Evolutionary conservation across 371 early-diverging fungal species (phyloP).

Genomic region (Thermomucor indicae-seudaticae): DNA sequence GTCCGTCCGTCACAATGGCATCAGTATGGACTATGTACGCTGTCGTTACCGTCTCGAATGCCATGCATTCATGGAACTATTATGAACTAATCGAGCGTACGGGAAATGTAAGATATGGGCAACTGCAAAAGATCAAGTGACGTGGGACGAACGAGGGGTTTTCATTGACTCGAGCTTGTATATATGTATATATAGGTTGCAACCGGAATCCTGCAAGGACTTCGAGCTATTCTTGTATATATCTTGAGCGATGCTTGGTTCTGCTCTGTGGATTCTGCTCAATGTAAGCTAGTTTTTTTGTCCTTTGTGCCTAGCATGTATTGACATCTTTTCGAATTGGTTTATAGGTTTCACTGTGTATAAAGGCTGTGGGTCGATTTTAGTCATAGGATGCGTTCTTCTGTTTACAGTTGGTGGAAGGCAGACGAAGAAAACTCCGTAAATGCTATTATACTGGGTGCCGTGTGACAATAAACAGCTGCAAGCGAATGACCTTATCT

Average conservation of each 20-base stretch:
- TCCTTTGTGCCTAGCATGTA: background rate
- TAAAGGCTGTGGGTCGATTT: conserved; percentile 41
- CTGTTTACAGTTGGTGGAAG: conserved; percentile 32
- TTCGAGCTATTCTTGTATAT: conserved; percentile 69
- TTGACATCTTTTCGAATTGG: background rate
- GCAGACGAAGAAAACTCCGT: conserved; percentile 1
- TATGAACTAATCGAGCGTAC: conserved; percentile 50
- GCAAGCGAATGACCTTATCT: too few species aligned
- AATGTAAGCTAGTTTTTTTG: conserved; percentile 50
- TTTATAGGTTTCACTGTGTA: conserved; percentile 38
- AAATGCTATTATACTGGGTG: too few species aligned
- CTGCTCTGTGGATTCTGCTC: conserved; percentile 55
- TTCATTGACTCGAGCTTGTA: background rate
- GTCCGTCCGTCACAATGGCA: conserved; percentile 6
- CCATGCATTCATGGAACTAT: conserved; percentile 46
- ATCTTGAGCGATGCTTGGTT: conserved; percentile 60
- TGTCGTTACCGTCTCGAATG: conserved; percentile 27
- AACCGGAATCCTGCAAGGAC: conserved; percentile 60
- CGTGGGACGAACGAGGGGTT: background rate
- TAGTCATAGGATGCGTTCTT: conserved; percentile 49
- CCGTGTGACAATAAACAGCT: conserved; percentile 1
- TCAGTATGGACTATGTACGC: conserved; percentile 25
- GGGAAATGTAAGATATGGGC: conserved; percentile 45
- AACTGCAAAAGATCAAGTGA: too few species aligned
- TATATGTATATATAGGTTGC: conserved; percentile 47